These are phyloP conservation scores for Bromus sterilis DNA, from an alignment of 176 grass and related monocot species.

Conservation along the genomic window DNA sequence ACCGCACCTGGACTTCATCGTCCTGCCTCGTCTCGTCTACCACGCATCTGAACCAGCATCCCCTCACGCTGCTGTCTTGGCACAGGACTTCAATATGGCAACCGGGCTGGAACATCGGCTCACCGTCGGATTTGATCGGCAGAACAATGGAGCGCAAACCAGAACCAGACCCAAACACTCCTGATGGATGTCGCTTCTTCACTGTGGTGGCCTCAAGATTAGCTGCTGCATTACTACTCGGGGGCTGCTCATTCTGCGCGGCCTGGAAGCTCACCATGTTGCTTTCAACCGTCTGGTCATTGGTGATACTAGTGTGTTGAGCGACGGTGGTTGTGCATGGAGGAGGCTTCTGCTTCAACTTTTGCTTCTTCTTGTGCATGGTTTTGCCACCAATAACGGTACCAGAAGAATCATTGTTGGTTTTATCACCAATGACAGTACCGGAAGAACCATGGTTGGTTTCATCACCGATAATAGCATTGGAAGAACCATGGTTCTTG, in stretches of 20 bases:
- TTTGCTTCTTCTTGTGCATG: too few relatives aligned
- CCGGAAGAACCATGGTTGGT: too few relatives aligned
- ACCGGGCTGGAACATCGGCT: constrained; percentile 23
- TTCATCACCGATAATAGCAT: too few relatives aligned
- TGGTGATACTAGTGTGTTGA: too few relatives aligned
- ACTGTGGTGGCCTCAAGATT: not conserved
- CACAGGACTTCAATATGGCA: constrained; percentile 35
- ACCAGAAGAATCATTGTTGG: too few relatives aligned
- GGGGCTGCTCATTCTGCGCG: not conserved
- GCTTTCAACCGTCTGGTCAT: not conserved
- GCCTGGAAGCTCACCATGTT: not conserved
- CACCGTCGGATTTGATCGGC: too few relatives aligned
- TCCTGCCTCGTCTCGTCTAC: constrained; percentile 19
- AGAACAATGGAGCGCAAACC: not conserved
- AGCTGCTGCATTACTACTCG: not conserved
- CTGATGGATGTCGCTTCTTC: not conserved
- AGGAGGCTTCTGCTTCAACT: too few relatives aligned
- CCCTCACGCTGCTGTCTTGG: constrained; percentile 64
- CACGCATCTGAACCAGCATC: constrained; percentile 61
- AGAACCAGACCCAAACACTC: not conserved
- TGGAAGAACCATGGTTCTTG: too few relatives aligned
- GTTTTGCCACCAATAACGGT: too few relatives aligned
- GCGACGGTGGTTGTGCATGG: too few relatives aligned
- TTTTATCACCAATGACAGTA: too few relatives aligned
- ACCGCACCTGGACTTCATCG: constrained; percentile 37